Base-by-base conservation (phyloP, 2,329 filamentous ascomycete genomes). In the Diaporthe sp. region DNA sequence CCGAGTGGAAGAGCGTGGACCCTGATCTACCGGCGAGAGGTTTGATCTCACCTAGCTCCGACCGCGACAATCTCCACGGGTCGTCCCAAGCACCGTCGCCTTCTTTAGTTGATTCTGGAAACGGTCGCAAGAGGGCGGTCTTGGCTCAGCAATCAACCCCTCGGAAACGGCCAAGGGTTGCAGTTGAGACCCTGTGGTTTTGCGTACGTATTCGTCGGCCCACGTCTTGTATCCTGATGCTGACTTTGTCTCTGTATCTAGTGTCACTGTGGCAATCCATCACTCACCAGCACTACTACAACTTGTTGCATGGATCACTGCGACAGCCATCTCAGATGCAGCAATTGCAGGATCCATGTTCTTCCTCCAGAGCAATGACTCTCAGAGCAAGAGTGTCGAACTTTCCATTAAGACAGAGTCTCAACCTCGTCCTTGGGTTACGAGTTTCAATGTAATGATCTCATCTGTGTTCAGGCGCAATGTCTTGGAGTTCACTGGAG, bases 1-100 rank as follows among this genome's bases (percentile, higher is more conserved):
- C 82, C 22, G 86, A 92, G 13, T 94, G 93, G 93, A 82, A 82
- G 74, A 79, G 83, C 28, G 77, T 85, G 17, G 84, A 86, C 40
- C 73, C 78, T 9, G 78, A 79, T 5, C 57, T 76, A 8, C 71
- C 72, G 22, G 74, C 76, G 38, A 74, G 71, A 4, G 67, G 28
- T 8, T 25, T 68, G 15, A 47, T 55, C n/a, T 50, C 30, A 10
- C 42, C 69, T 28, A 69, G 70, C 35, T 33, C 30, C 2, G 50
- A 74, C 33, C 71, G 75, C 30, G 47, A 64, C 12, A 76, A 75
- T 57, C 40, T 73, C 17, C 45, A 35, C 13, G 69, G 73, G 35
- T 67, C 66, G 22, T 67, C 54, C 66, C 72, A 72, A 15, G 40
- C 76, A 19, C 30, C 54, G 10, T 40, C 54, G 7, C 6, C 42